phyloP scores from a whole-genome alignment of 2,329 filamentous ascomycete genomes.

The Magnaporthiopsis poae region DNA sequence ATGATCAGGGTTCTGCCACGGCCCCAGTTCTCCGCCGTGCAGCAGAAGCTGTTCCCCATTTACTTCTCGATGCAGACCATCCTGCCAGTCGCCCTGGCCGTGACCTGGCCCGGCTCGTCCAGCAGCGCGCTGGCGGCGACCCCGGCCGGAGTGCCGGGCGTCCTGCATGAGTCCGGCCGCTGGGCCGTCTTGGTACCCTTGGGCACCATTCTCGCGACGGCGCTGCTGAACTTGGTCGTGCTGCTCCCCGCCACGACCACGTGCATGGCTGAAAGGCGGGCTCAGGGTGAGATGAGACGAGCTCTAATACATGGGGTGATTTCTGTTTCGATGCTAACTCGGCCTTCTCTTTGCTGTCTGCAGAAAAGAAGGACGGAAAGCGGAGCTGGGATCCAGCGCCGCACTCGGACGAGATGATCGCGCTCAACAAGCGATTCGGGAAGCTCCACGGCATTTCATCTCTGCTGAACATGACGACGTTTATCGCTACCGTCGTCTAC shows the following conservation, averaged over 20 bases:
- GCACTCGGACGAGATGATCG: slow-evolving; percentile 75
- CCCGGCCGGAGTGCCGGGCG: slow-evolving; percentile 40
- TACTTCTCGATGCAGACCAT: slow-evolving; percentile 80
- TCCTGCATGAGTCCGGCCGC: slow-evolving; percentile 51
- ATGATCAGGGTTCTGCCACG: slow-evolving; percentile 69
- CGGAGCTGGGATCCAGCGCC: slow-evolving; percentile 69
- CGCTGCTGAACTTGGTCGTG: slow-evolving; percentile 58
- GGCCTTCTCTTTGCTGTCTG: slow-evolving; percentile 3
- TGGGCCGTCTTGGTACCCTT: slow-evolving; percentile 60
- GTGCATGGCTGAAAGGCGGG: slow-evolving; percentile 64
- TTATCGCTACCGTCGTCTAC: slow-evolving; percentile 65
- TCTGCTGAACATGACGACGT: slow-evolving; percentile 62
- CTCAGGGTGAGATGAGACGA: slow-evolving; percentile 56
- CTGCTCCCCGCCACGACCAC: slow-evolving; percentile 67
- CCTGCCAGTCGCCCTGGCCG: slow-evolving; percentile 60
- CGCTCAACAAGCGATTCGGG: slow-evolving; percentile 68
- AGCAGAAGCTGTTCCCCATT: slow-evolving; percentile 71
- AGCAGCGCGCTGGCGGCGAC: slow-evolving; percentile 20
- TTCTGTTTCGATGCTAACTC: not conserved
- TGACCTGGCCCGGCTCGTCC: slow-evolving; percentile 67
- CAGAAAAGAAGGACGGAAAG: slow-evolving; percentile 81
- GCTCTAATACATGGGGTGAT: not conserved
- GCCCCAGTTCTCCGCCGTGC: slow-evolving; percentile 70
- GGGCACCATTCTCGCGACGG: slow-evolving; percentile 58
- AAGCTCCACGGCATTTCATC: slow-evolving; percentile 73